A percentile compares a stretch with the other conserved stretches of the same genome.
These are phyloP conservation scores for Kalmanozyma brasiliensis DNA, from an alignment of 1,284 basidiomycete species.

Conservation along the genomic window DNA sequence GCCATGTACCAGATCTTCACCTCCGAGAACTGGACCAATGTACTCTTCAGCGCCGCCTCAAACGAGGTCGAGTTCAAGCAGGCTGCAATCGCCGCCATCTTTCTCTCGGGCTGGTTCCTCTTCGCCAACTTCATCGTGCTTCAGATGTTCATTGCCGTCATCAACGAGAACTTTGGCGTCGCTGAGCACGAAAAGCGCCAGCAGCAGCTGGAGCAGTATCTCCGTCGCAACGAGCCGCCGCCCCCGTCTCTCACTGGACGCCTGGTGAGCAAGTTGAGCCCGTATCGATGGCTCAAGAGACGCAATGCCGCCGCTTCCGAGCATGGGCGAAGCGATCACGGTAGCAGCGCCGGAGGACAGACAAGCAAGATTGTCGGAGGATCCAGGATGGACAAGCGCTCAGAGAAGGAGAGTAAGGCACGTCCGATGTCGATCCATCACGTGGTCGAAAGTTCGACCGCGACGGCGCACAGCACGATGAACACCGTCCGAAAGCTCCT, in stretches of 20 bases:
- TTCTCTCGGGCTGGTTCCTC: conserved; percentile 86
- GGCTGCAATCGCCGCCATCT: conserved; percentile 78
- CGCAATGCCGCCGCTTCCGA: conserved; percentile 70
- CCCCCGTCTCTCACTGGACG: conserved; percentile 61
- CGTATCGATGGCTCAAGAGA: conserved; percentile 79
- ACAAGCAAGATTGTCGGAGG: conserved; percentile 53
- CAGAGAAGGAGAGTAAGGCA: conserved; percentile 28
- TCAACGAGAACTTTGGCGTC: conserved; percentile 95
- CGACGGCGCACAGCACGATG: conserved; percentile 40
- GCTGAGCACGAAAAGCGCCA: conserved; percentile 90
- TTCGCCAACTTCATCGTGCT: conserved; percentile 95
- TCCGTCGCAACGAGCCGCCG: conserved; percentile 69
- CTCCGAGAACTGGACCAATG: conserved; percentile 91
- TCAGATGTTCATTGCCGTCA: conserved; percentile 98
- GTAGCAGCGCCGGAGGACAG: conserved; percentile 6
- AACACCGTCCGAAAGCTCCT: conserved; percentile 51
- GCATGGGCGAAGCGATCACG: conserved; percentile 20
- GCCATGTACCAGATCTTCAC: conserved; percentile 90
- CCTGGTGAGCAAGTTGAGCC: conserved; percentile 79
- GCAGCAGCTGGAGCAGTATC: conserved; percentile 77
- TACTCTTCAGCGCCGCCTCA: conserved; percentile 78
- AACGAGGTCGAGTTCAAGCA: conserved; percentile 79
- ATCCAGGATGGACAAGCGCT: conserved; percentile 10
- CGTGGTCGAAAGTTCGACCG: conserved; percentile 27
- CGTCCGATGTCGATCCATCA: conserved; percentile 35